Base-by-base conservation (phyloP, 768 basidiomycete genomes). In the Nevesoporus exiguus region DNA sequence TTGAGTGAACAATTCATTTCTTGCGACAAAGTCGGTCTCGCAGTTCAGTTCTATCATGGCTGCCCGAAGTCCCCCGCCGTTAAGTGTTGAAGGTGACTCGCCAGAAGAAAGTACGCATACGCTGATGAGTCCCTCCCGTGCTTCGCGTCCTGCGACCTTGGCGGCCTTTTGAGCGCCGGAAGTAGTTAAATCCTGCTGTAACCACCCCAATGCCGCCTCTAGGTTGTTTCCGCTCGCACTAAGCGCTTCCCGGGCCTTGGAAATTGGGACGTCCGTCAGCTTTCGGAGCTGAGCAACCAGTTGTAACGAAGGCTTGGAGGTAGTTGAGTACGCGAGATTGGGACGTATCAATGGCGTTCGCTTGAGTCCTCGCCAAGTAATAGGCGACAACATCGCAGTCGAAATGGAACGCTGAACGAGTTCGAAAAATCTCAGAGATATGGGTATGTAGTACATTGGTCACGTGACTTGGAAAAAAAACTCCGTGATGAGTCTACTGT, bases 21-120 rank as follows among this genome's bases (percentile, higher is more conserved):
- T 75, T 22, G 85, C 91, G 27, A 98, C 95, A 67, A 97, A 98
- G 74, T 98, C 95, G 49, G 95, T 97, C 74, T 98, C 95, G 74
- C 95, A 98, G 61, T 91, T 92, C 56, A 97, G 76, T 71, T 98
- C 95, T 52, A 98, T 76, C 81, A 97, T 88, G 19, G 88, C 85
- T 11, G 89, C 93, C 34, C 90, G 82, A 33, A 90, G 71, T 36
- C 80, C 77, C 1, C 77, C 78, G 19, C 68, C 69, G 7, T 71
- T 69, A 34, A 60, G 58, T 34, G 64, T 73, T 11, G 64, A 68
- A 31, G 72, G 59, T 17, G 76, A 77, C 21, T 73, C 72, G 15
- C 87, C 90, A 14, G 79, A 74, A 17, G 89, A 84, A 22, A 96
- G 78, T 11, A 92, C 71, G 41, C 83, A 85, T n/a, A 88, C 76